Evolutionary conservation across 2,329 filamentous ascomycete species (phyloP).

Genomic region (Penicillium sp.): DNA sequence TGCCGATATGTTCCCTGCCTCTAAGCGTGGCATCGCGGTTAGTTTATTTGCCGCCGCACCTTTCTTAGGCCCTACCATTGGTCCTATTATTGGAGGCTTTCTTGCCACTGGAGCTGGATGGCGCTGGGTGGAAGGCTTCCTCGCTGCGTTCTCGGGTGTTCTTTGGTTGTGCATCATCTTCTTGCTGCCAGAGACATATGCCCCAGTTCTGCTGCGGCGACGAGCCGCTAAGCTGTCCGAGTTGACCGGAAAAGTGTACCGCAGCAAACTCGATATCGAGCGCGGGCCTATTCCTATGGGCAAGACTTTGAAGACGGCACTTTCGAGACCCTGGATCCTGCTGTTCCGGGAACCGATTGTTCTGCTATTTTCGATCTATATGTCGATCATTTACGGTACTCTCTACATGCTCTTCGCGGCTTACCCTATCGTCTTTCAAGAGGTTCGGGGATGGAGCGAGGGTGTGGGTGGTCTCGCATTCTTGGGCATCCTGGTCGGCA

Average conservation of each 20-base stretch:
- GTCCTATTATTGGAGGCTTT: slow-evolving; percentile 67
- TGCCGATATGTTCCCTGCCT: slow-evolving; percentile 57
- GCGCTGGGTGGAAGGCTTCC: slow-evolving; percentile 65
- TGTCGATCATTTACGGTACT: slow-evolving; percentile 25
- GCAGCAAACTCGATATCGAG: slow-evolving; percentile 35
- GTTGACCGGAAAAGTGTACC: slow-evolving; percentile 33
- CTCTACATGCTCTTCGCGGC: slow-evolving; percentile 51
- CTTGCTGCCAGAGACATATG: slow-evolving; percentile 39
- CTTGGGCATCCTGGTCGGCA: slow-evolving; percentile 45
- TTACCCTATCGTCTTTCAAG: slow-evolving; percentile 46
- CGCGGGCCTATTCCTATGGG: slow-evolving; percentile 41
- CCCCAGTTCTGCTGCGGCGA: slow-evolving; percentile 49
- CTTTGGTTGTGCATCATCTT: slow-evolving; percentile 45
- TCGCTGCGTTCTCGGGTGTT: slow-evolving; percentile 60
- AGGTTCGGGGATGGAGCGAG: slow-evolving; percentile 44
- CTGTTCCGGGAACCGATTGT: slow-evolving; percentile 25
- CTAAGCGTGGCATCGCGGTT: slow-evolving; percentile 56
- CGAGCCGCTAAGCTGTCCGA: slow-evolving; percentile 41
- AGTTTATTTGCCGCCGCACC: slow-evolving; percentile 66
- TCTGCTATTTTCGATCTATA: slow-evolving; percentile 20
- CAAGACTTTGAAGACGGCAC: slow-evolving; percentile 44
- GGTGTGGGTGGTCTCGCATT: slow-evolving; percentile 49
- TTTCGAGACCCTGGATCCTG: slow-evolving; percentile 47
- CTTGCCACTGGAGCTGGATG: slow-evolving; percentile 61
- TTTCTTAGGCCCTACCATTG: slow-evolving; percentile 62